These are phyloP conservation scores for Xylariales sp. DNA, from an alignment of 2,329 filamentous ascomycete genomes.

Conservation along the genomic window DNA sequence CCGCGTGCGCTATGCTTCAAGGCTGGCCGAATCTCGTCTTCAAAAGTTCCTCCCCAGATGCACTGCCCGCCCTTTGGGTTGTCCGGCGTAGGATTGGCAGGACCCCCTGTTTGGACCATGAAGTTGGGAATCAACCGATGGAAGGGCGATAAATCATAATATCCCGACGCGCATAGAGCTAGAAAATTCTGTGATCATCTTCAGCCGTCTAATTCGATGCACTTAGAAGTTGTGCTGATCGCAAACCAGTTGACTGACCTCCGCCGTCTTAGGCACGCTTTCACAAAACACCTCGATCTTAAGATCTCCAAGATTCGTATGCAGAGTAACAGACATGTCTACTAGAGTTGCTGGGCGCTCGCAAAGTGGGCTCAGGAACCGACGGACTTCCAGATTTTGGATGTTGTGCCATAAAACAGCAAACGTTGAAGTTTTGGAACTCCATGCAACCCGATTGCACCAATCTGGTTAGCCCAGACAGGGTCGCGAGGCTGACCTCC, in stretches of 20 bases:
- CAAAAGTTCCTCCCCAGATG: conserved; percentile 71
- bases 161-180: conserved; percentile 74
- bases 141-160: conserved; percentile 72
- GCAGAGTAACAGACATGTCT: conserved; percentile 65
- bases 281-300: conserved; percentile 98
- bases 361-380: too few species aligned
- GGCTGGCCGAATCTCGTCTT: conserved; percentile 73
- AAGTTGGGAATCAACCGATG: conserved; percentile 78
- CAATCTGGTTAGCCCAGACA: too few species aligned
- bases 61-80: conserved; percentile 66
- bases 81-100: conserved; percentile 48
- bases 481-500: too few species aligned
- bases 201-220: conserved; percentile 3
- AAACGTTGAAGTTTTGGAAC: too few species aligned
- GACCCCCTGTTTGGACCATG: conserved; percentile 74
- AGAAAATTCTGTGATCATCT: conserved; percentile 70
- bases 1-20: conserved; percentile 66
- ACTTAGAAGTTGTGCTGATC: too few species aligned
- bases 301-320: conserved; percentile 84
- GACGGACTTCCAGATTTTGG: too few species aligned
- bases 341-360: too few species aligned
- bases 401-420: too few species aligned
- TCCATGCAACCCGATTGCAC: too few species aligned
- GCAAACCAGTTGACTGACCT: conserved; percentile 56
- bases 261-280: conserved; percentile 85